These are phyloP conservation scores for Sungouiozyma ichnusensis DNA, from an alignment of 805 yeast genomes.

Conservation along the genomic window DNA sequence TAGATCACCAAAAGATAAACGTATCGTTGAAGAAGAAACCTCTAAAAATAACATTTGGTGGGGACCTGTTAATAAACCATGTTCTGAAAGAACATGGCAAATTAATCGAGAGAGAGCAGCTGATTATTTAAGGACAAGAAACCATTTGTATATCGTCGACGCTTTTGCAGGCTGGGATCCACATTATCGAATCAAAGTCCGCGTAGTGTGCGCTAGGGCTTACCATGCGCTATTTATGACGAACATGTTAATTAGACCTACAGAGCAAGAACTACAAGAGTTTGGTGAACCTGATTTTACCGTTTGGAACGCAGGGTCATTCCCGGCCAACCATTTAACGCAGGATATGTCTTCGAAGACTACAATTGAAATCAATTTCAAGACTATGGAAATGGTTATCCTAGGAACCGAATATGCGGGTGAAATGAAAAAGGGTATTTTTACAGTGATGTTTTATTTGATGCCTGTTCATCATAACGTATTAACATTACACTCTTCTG, in stretches of 20 bases:
- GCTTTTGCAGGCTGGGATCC: slow-evolving; percentile 99
- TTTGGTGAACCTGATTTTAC: slow-evolving; percentile 98
- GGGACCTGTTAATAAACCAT: slow-evolving; percentile 98
- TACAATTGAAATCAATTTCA: slow-evolving; percentile 91
- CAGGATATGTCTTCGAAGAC: slow-evolving; percentile 96
- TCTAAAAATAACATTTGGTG: slow-evolving; percentile 88
- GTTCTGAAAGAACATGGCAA: slow-evolving; percentile 88
- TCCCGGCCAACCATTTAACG: slow-evolving; percentile 95
- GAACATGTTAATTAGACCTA: slow-evolving; percentile 94
- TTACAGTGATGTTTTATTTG: slow-evolving; percentile 96
- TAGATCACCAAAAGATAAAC: slow-evolving; percentile 95
- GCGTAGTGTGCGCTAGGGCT: slow-evolving; percentile 96
- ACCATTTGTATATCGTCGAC: slow-evolving; percentile 86
- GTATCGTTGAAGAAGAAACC: slow-evolving; percentile 90
- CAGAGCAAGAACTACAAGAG: slow-evolving; percentile 73
- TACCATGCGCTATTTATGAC: slow-evolving; percentile 98
- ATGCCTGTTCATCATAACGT: slow-evolving; percentile 92
- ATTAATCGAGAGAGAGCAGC: slow-evolving; percentile 94
- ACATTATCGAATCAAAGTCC: slow-evolving; percentile 87
- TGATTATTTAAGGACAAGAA: slow-evolving; percentile 92
- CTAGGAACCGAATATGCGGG: slow-evolving; percentile 99
- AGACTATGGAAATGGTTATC: slow-evolving; percentile 97
- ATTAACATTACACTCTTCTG: slow-evolving; percentile 88
- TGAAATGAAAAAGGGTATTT: slow-evolving; percentile 98
- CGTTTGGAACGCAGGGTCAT: slow-evolving; percentile 96